Evolutionary conservation across 2,329 filamentous ascomycete species (phyloP).

Genomic region (Dactylellina sp.): DNA sequence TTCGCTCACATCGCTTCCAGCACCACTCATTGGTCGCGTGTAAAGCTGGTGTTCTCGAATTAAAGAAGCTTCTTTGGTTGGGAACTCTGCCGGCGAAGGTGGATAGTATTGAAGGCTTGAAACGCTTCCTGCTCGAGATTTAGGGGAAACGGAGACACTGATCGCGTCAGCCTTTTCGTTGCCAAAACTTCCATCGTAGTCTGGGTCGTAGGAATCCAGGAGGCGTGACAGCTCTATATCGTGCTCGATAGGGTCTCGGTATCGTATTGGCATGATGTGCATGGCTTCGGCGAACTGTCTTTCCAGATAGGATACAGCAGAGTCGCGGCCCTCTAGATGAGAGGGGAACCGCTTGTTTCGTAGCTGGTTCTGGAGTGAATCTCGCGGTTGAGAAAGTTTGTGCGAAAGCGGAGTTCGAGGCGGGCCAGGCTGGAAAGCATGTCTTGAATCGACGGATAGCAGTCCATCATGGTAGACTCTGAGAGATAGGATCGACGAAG

Average conservation of each 20-base stretch:
- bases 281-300: constrained; percentile 51
- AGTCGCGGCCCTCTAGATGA: constrained; percentile 29
- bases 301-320: constrained; percentile 42
- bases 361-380: constrained; percentile 41
- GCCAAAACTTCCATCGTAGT: constrained; percentile 51
- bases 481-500: constrained; percentile 36
- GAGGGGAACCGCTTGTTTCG: constrained; percentile 49
- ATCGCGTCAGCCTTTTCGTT: constrained; percentile 46
- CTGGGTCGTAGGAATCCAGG: constrained; percentile 48
- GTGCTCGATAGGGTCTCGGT: constrained; percentile 33
- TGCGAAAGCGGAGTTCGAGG: constrained; percentile 31
- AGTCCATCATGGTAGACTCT: constrained; percentile 52
- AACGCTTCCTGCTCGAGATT: constrained; percentile 44
- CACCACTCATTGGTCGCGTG: constrained; percentile 32
- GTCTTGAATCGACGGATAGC: constrained; percentile 51
- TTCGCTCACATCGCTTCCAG: constrained; percentile 49
- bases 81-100: constrained; percentile 35
- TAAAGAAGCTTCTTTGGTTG: constrained; percentile 27
- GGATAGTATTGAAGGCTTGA: constrained; percentile 39
- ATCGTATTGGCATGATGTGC: constrained; percentile 56
- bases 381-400: constrained; percentile 17
- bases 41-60: constrained; percentile 29
- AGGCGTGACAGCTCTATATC: constrained; percentile 47
- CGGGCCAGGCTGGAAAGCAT: constrained; percentile 46
- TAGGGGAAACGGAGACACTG: constrained; percentile 52